Evolutionary conservation across 441 rosid species (phyloP).

Genomic region (Gossypium gossypioides): DNA sequence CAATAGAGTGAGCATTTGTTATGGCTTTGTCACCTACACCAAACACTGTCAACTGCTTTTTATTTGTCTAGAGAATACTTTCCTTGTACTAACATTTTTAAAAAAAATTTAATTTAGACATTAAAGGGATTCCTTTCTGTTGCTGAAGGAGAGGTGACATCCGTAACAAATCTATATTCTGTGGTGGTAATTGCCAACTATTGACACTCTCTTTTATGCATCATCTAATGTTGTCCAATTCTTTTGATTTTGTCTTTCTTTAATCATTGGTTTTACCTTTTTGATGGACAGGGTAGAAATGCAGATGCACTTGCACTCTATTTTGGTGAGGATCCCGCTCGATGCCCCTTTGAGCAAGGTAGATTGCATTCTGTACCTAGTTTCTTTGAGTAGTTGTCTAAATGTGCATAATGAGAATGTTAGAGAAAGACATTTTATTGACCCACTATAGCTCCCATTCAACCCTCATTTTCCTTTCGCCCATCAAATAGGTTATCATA

Average conservation of each 20-base stretch:
- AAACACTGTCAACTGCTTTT: neutral
- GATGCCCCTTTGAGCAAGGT: constrained; percentile 98
- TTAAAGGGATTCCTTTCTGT: constrained; percentile 59
- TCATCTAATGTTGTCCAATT: neutral
- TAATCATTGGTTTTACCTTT: constrained; percentile 7
- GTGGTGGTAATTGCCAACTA: constrained; percentile 55
- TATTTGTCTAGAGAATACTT: neutral
- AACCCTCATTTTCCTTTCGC: neutral
- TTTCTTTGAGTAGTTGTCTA: neutral
- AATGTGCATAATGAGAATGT: neutral
- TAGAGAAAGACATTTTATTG: neutral
- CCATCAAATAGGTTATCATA: neutral
- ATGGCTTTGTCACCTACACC: neutral
- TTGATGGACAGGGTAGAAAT: constrained; percentile 72
- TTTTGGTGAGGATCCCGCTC: constrained; percentile 93
- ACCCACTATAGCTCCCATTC: neutral
- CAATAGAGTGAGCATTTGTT: neutral
- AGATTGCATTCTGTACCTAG: constrained; percentile 11
- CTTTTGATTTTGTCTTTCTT: constrained; percentile 13
- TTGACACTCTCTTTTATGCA: neutral
- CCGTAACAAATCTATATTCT: constrained; percentile 68
- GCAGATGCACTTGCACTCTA: constrained; percentile 93
- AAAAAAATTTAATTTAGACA: constrained; percentile 36
- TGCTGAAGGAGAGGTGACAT: constrained; percentile 74
- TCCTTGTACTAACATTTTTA: constrained; percentile 2